Percentiles rank a stretch among this genome's conserved stretches.
Evolutionary conservation across 2,329 filamentous ascomycete genomes (phyloP).

Genomic region (Capronia americana): DNA sequence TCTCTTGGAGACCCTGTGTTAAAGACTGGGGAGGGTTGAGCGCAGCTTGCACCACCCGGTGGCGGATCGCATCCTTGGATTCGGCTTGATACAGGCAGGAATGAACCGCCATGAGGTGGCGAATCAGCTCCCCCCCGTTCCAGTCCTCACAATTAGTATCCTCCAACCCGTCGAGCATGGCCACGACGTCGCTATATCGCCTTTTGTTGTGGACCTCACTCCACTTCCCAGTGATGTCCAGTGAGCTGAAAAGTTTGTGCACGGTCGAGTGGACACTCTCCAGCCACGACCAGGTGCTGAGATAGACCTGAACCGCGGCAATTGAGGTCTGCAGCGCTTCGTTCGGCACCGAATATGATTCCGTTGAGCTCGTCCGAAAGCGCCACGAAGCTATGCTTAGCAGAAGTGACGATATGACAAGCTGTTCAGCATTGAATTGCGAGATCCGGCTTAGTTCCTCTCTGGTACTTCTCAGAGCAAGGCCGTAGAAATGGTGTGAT

Average conservation of each 20-base stretch:
- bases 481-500: constrained; percentile 12
- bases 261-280: neutral
- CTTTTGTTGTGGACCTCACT: constrained; percentile 8
- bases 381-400: constrained; percentile 10
- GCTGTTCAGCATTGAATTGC: constrained; percentile 4
- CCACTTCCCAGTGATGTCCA: constrained; percentile 8
- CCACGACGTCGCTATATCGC: constrained; percentile 2
- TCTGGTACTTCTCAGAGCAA: constrained; percentile 5
- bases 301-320: constrained; percentile 9
- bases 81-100: constrained; percentile 7
- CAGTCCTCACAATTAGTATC: neutral
- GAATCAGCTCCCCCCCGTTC: neutral
- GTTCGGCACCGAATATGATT: constrained; percentile 1
- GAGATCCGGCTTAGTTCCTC: constrained; percentile 3
- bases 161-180: constrained; percentile 13
- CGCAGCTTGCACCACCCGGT: constrained; percentile 1
- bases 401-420: constrained; percentile 7
- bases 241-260: constrained; percentile 11
- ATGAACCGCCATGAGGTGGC: constrained; percentile 9
- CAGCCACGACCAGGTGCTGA: constrained; percentile 10
- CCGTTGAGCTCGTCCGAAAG: constrained; percentile 5
- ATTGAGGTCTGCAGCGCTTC: constrained; percentile 6
- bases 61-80: constrained; percentile 5
- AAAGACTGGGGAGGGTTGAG: constrained; percentile 9
- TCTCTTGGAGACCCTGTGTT: constrained; percentile 5